Evolutionary conservation across 73 alveolate species (phyloP).

Genomic region (Paramecium primaurelia): DNA sequence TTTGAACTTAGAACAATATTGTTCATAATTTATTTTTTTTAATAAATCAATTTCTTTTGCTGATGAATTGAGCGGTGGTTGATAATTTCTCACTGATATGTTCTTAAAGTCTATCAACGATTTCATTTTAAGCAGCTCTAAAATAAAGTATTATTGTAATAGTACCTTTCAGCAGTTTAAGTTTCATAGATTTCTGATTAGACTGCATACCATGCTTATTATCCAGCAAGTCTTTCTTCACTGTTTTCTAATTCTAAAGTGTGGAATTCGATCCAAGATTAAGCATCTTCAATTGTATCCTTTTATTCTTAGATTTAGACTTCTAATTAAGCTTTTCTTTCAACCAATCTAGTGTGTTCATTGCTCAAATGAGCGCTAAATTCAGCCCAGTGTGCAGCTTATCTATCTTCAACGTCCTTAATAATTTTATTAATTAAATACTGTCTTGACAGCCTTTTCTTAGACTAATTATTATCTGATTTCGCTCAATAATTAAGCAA

Average conservation of each 20-base stretch:
- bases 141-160: not conserved
- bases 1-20: not conserved
- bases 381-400: conserved; percentile 49
- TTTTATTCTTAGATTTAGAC: conserved; percentile 43
- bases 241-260: conserved; percentile 43
- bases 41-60: conserved; percentile 37
- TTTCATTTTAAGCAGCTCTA: conserved; percentile 46
- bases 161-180: conserved; percentile 45
- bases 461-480: conserved; percentile 40
- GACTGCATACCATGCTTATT: conserved; percentile 20
- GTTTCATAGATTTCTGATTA: conserved; percentile 10
- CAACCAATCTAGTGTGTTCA: conserved; percentile 50
- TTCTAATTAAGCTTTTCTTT: conserved; percentile 30
- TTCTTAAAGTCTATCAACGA: conserved; percentile 50
- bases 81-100: conserved; percentile 51
- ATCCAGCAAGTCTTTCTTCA: conserved; percentile 45
- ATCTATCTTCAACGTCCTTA: conserved; percentile 38
- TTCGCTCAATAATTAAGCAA: conserved; percentile 26
- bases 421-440: not conserved
- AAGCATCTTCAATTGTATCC: conserved; percentile 45
- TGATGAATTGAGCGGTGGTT: conserved; percentile 29
- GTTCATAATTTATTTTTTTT: conserved; percentile 31
- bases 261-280: conserved; percentile 52
- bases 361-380: conserved; percentile 39
- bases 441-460: conserved; percentile 17